A percentile compares a stretch with the other conserved stretches of the same genome.
These are phyloP conservation scores for Phytophthora boehmeriae DNA, from an alignment of 352 stramenopile genomes.

Conservation along the genomic window DNA sequence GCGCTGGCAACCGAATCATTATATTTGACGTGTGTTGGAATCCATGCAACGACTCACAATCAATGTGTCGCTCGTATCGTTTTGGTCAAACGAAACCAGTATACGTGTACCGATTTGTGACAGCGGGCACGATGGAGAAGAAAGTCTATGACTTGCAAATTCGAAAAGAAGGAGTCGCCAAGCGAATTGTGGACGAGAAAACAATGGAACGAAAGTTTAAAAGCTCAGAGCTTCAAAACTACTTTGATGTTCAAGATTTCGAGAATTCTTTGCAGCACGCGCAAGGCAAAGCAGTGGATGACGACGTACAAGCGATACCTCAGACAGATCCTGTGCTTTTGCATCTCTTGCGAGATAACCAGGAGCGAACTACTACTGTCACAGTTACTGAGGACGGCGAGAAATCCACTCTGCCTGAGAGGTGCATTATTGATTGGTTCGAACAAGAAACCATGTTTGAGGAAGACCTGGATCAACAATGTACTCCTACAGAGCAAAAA, in stretches of 20 bases:
- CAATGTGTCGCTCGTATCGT: constrained; percentile 93
- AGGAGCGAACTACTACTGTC: constrained; percentile 18
- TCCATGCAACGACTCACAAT: constrained; percentile 91
- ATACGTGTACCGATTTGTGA: constrained; percentile 93
- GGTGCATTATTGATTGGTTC: constrained; percentile 85
- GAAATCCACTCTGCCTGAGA: constrained; percentile 19
- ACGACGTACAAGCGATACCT: constrained; percentile 36
- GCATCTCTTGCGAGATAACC: constrained; percentile 55
- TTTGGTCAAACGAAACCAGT: constrained; percentile 93
- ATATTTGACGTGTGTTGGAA: constrained; percentile 95
- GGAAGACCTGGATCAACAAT: constrained; percentile 85
- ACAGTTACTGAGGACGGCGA: constrained; percentile 7
- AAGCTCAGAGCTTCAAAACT: constrained; percentile 80
- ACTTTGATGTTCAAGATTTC: constrained; percentile 86
- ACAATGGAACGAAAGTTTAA: constrained; percentile 87
- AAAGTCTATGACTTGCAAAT: constrained; percentile 93
- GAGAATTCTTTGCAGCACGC: constrained; percentile 67
- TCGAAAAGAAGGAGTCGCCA: constrained; percentile 88
- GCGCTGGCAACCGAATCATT: constrained; percentile 88
- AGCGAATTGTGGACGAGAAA: constrained; percentile 90
- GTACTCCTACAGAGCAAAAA: constrained; percentile 66
- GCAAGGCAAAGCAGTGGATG: constrained; percentile 28
- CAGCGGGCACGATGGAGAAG: constrained; percentile 93
- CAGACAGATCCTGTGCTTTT: constrained; percentile 59
- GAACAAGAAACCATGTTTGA: constrained; percentile 92